phyloP scores from a whole-genome alignment of 2,329 filamentous ascomycete species.

The Talaromyces sp. region DNA sequence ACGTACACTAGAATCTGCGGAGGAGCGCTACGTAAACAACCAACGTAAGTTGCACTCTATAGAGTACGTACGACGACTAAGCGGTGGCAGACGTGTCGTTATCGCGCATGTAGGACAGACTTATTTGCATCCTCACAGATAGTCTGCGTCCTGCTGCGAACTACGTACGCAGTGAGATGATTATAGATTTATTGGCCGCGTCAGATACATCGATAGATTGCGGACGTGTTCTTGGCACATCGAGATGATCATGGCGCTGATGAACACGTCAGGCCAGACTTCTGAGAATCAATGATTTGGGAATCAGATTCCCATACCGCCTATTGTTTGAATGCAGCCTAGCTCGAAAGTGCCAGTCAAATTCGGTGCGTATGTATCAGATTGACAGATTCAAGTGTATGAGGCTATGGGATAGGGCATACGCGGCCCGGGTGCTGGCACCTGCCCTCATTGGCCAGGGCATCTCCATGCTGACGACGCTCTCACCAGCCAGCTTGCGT shows the following conservation, averaged over 20 bases:
- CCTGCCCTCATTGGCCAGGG: constrained; percentile 9
- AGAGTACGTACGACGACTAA: neutral
- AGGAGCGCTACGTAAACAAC: neutral
- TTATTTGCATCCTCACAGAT: neutral
- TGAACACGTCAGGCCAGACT: neutral
- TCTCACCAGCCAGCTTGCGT: constrained; percentile 16
- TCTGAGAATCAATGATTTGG: neutral
- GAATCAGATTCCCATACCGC: neutral
- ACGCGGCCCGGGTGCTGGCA: constrained; percentile 12
- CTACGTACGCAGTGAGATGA: neutral
- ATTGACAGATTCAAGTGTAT: neutral
- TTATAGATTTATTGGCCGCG: neutral
- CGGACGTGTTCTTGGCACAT: neutral
- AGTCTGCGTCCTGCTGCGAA: neutral
- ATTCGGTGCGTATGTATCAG: neutral
- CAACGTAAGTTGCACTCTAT: neutral
- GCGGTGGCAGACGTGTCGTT: neutral
- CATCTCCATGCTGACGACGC: constrained; percentile 17
- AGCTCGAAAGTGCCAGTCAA: neutral
- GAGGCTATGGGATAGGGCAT: neutral
- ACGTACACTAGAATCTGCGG: neutral
- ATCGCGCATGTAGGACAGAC: neutral
- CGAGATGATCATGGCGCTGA: neutral
- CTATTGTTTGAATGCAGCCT: neutral
- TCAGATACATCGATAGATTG: neutral